Percentiles rank a stretch among this genome's conserved stretches.
Evolutionary conservation across 2,329 filamentous ascomycete species (phyloP).

Genomic region (Aureobasidium sp.): DNA sequence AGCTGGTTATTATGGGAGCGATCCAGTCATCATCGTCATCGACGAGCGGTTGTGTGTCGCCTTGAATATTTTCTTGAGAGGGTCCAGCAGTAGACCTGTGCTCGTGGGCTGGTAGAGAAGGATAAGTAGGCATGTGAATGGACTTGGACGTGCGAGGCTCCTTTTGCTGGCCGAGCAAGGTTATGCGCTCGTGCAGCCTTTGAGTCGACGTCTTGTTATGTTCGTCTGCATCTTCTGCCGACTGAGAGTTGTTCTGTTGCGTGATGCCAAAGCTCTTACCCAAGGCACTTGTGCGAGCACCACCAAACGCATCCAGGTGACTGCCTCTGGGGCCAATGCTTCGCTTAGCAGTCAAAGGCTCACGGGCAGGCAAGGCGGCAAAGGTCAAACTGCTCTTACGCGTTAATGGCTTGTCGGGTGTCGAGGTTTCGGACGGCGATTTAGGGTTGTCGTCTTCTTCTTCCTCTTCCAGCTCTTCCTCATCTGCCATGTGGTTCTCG

Average conservation of each 20-base stretch:
- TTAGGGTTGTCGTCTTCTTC: conserved; percentile 37
- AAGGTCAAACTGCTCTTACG: conserved; percentile 95
- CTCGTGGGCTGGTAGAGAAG: conserved; percentile 3
- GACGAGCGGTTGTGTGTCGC: conserved; percentile 20
- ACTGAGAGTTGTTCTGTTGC: conserved; percentile 37
- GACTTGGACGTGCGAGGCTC: conserved; percentile 39
- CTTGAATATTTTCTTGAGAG: conserved; percentile 13
- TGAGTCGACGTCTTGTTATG: conserved; percentile 93
- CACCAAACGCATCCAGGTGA: conserved; percentile 57
- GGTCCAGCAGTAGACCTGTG: conserved; percentile 20
- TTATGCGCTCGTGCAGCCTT: conserved; percentile 86
- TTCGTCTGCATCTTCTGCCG: conserved; percentile 44
- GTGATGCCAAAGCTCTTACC: conserved; percentile 57
- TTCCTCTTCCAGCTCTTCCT: conserved; percentile 32
- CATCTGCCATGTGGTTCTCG: conserved; percentile 24
- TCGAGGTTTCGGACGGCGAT: conserved; percentile 64
- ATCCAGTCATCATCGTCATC: conserved; percentile 56
- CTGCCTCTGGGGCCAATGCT: conserved; percentile 71
- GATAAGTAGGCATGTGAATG: conserved; percentile 32
- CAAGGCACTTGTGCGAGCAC: conserved; percentile 60
- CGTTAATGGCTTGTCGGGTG: conserved; percentile 66
- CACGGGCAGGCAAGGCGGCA: conserved; percentile 82
- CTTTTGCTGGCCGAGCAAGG: conserved; percentile 55
- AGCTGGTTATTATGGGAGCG: conserved; percentile 39
- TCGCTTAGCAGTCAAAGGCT: conserved; percentile 78